These are phyloP conservation scores for Trichophyton equinum DNA, from an alignment of 2,329 filamentous ascomycete genomes.

Conservation along the genomic window DNA sequence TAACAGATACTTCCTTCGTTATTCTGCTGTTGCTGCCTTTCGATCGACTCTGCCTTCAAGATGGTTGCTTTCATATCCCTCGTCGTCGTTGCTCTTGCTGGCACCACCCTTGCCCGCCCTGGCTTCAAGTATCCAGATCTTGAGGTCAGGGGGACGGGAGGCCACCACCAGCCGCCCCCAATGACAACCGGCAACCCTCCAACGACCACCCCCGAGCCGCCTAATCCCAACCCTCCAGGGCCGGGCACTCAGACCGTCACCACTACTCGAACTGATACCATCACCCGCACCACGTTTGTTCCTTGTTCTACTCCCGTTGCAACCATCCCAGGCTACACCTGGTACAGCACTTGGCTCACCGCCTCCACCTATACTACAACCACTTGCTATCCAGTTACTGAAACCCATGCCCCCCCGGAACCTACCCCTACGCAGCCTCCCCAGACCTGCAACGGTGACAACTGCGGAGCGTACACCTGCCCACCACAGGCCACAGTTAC, in stretches of 20 bases:
- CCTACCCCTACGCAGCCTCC: slow-evolving; percentile 8
- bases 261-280: slow-evolving; percentile 17
- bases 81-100: slow-evolving; percentile 1
- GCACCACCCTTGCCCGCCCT: background rate
- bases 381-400: slow-evolving; percentile 19
- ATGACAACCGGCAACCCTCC: background rate
- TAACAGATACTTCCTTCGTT: background rate
- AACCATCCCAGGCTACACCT: slow-evolving; percentile 19
- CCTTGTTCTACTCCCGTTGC: slow-evolving; percentile 25
- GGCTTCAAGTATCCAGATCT: background rate
- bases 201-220: background rate
- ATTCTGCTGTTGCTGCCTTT: background rate
- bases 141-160: background rate
- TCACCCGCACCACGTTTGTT: slow-evolving; percentile 22
- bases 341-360: slow-evolving; percentile 24
- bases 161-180: background rate
- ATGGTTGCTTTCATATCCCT: slow-evolving; percentile 2
- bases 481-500: slow-evolving; percentile 12
- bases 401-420: slow-evolving; percentile 4
- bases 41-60: background rate
- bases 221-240: background rate
- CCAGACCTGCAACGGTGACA: slow-evolving; percentile 3
- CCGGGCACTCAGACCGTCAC: slow-evolving; percentile 9
- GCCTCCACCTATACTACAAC: slow-evolving; percentile 18
- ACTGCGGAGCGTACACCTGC: slow-evolving; percentile 2